Evolutionary conservation across 2,329 filamentous ascomycete genomes (phyloP).

Genomic region (Cyanodermella asteris): DNA sequence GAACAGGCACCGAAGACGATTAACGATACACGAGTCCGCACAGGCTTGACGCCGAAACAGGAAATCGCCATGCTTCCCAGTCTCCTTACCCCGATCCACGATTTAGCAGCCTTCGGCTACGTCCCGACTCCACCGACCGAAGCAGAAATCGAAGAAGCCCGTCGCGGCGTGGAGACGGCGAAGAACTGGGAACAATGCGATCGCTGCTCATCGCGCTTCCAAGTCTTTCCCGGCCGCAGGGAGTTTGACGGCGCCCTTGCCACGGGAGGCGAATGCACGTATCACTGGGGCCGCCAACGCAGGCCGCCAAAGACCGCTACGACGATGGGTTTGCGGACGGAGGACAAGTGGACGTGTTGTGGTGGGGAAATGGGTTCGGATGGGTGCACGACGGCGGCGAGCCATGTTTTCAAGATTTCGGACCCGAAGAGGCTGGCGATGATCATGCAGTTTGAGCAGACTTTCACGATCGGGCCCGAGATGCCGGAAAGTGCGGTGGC

Average conservation of each 20-base stretch:
- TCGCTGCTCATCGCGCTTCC: slow-evolving; percentile 66
- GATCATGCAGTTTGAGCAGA: slow-evolving; percentile 58
- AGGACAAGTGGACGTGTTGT: slow-evolving; percentile 58
- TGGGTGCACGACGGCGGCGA: slow-evolving; percentile 49
- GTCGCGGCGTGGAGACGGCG: slow-evolving; percentile 40
- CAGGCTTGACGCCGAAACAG: slow-evolving; percentile 43
- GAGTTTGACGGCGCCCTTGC: slow-evolving; percentile 52
- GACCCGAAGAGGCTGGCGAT: slow-evolving; percentile 55
- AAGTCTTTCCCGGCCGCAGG: slow-evolving; percentile 73
- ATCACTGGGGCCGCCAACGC: slow-evolving; percentile 57
- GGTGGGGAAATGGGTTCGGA: slow-evolving; percentile 46
- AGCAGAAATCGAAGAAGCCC: slow-evolving; percentile 44
- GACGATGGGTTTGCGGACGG: slow-evolving; percentile 32
- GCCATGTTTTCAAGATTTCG: slow-evolving; percentile 74
- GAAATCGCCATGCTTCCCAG: slow-evolving; percentile 44
- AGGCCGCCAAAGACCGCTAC: slow-evolving; percentile 29
- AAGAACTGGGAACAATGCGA: slow-evolving; percentile 76
- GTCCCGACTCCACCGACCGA: slow-evolving; percentile 44
- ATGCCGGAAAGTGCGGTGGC: slow-evolving; percentile 38
- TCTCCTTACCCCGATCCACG: slow-evolving; percentile 40
- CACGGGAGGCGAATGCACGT: slow-evolving; percentile 54
- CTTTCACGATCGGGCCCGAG: slow-evolving; percentile 36
- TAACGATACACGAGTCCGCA: too few species aligned
- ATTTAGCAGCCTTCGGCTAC: slow-evolving; percentile 52
- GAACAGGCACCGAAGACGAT: slow-evolving; percentile 27